phyloP scores from a whole-genome alignment of 495 filamentous ascomycete species.

The Penicillium lagena region DNA sequence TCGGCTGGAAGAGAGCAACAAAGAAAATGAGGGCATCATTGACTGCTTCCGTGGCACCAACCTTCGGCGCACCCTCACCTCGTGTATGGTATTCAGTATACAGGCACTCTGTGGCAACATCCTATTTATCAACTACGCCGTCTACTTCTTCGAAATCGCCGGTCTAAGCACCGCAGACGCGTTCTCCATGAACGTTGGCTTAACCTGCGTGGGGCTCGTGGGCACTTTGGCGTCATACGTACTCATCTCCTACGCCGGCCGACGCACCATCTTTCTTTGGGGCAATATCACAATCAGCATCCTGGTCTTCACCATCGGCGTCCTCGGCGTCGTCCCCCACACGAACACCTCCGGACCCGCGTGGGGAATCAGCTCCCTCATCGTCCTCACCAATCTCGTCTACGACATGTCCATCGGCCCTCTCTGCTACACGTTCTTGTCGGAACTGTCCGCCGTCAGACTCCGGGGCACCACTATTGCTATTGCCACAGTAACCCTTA shows the following conservation, averaged over 20 bases:
- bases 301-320: no score
- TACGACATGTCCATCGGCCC: no score
- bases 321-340: no score
- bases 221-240: slow-evolving; percentile 62
- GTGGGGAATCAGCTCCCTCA: no score
- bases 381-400: no score
- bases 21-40: slow-evolving; percentile 29
- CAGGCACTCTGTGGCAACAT: slow-evolving; percentile 36
- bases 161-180: slow-evolving; percentile 51
- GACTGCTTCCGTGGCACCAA: slow-evolving; percentile 43
- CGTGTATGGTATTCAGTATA: slow-evolving; percentile 41
- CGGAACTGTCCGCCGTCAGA: no score
- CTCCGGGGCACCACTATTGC: no score
- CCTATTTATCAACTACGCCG: slow-evolving; percentile 25
- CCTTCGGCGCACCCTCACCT: slow-evolving; percentile 38
- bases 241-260: slow-evolving; percentile 52
- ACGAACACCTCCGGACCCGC: no score
- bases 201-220: slow-evolving; percentile 58
- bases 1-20: slow-evolving; percentile 33
- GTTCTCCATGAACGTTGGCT: slow-evolving; percentile 59
- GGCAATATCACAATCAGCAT: no score
- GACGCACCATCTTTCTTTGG: slow-evolving; percentile 46
- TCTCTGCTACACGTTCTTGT: no score
- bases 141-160: slow-evolving; percentile 52
- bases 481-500: no score